These are phyloP conservation scores for Plantago ovata DNA, from an alignment of 257 asterid genomes.

Conservation along the genomic window DNA sequence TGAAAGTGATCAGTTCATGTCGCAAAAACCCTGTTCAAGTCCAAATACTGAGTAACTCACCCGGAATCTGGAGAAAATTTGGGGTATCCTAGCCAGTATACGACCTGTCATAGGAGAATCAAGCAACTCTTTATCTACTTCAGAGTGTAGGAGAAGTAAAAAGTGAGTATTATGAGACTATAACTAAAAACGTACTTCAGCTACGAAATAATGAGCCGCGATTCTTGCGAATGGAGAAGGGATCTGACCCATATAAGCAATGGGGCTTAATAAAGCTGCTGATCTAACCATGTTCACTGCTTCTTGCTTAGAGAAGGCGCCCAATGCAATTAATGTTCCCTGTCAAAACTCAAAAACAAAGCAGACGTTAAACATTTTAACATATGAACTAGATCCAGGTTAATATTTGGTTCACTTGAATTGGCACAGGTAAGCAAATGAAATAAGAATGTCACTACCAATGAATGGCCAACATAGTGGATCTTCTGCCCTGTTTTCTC, in stretches of 20 bases:
- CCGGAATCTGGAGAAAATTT: slow-evolving; percentile 51
- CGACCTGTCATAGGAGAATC: slow-evolving; percentile 24
- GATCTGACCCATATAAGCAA: slow-evolving; percentile 61
- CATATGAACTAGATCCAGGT: neutral
- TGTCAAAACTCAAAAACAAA: slow-evolving; percentile 12
- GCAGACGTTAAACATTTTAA: neutral
- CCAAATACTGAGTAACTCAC: slow-evolving; percentile 11
- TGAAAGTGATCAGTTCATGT: too few species aligned
- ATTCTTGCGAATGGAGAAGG: slow-evolving; percentile 49
- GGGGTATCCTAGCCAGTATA: slow-evolving; percentile 58
- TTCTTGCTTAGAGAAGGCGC: slow-evolving; percentile 51
- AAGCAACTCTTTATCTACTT: neutral
- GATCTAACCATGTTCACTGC: slow-evolving; percentile 40
- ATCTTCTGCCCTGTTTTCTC: slow-evolving; percentile 55
- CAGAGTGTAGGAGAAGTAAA: neutral
- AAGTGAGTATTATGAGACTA: too few species aligned
- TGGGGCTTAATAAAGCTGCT: slow-evolving; percentile 70
- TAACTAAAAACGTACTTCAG: slow-evolving; percentile 40
- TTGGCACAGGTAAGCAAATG: too few species aligned
- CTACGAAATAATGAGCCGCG: slow-evolving; percentile 47
- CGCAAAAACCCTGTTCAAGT: too few species aligned
- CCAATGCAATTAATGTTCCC: slow-evolving; percentile 84
- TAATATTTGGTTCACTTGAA: too few species aligned
- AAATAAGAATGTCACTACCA: slow-evolving; percentile 27
- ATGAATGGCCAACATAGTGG: slow-evolving; percentile 80